Evolutionary conservation across 768 basidiomycete species (phyloP), one percentile per base, ranked within the genome.

Genomic region (Lactarius quietus): DNA sequence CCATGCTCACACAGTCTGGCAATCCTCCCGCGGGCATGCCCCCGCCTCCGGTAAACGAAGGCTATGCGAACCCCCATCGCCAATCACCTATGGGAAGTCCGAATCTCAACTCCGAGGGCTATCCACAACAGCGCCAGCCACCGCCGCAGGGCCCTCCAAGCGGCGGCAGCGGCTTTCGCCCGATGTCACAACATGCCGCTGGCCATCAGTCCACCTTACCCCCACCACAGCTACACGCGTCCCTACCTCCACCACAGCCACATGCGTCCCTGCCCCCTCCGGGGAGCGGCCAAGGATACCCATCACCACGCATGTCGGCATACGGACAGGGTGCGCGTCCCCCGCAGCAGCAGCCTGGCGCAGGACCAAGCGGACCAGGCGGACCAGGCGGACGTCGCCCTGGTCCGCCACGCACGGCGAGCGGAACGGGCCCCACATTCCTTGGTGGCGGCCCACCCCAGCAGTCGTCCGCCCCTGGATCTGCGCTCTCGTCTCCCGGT

Each of bases 1-100:
- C 9, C 52, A n/a, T n/a, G n/a, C 31, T 59, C 14, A 18, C 28
- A 26, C 61, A 14, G n/a, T 15, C 62, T 56, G 55, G 20, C 53
- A 53, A 38, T 45, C 57, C 62, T 29, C 35, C 68, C 63, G 15
- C 60, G 43, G 66, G 28, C 65, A 33, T 17, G 55, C 45, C 28
- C 53, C 26, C 28, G 43, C 10, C 51, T 9, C n/a, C n/a, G n/a
- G n/a, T n/a, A n/a, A 41, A 33, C 35, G 58, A 23, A 23, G 57
- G 43, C 33, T 43, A 36, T 57, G 57, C 57, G 7, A 43, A 36
- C 60, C 18, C 65, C 12, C 20, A 55, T n/a, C 54, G 63, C 31
- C 63, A 68, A 20, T 55, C 66, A 31, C 12, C 64, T 17, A 39
- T 53, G 8, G 62, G 69, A 26, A 58, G 70, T 12, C 68, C 29